Conservation (phyloP, 495 filamentous ascomycete genomes). For the Poronia punctata region DNA sequence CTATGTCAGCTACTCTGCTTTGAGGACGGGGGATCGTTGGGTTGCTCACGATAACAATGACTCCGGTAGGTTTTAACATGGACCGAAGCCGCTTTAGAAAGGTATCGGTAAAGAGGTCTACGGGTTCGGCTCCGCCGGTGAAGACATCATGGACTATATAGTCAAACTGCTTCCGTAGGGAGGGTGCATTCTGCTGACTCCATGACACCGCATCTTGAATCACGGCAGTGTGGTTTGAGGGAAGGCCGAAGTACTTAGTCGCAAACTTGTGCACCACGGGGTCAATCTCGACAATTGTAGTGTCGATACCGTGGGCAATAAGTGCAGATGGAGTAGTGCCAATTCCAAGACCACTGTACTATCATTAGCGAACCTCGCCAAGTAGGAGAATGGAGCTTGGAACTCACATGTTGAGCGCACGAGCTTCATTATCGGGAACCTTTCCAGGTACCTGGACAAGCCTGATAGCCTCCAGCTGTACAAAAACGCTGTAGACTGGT, state of each 20-base stretch:
- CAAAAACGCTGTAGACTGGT: conserved; percentile 88
- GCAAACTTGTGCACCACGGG: conserved; percentile 81
- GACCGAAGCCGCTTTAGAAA: conserved; percentile 62
- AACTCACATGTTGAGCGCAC: conserved; percentile 76
- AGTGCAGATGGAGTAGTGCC: conserved; percentile 84
- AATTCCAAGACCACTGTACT: conserved; percentile 73
- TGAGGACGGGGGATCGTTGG: neutral
- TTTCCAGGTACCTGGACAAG: conserved; percentile 56
- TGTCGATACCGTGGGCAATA: conserved; percentile 80
- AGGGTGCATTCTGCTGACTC: conserved; percentile 45
- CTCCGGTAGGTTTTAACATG: conserved; percentile 69
- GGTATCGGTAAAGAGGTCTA: conserved; percentile 77
- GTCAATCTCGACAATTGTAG: conserved; percentile 90
- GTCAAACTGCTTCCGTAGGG: conserved; percentile 51
- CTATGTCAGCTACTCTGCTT: conserved; percentile 8
- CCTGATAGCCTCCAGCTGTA: conserved; percentile 85
- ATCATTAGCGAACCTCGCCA: conserved; percentile 10
- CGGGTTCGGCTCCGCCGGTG: conserved; percentile 88
- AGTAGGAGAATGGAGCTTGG: neutral
- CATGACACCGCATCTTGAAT: conserved; percentile 78
- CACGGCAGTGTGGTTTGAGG: conserved; percentile 66
- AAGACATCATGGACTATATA: conserved; percentile 99
- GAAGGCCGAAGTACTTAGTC: conserved; percentile 72
- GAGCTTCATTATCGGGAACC: conserved; percentile 55
- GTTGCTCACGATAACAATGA: conserved; percentile 76